Base-by-base conservation (phyloP, 352 stramenopile species). In the Globisporangium lucens region DNA sequence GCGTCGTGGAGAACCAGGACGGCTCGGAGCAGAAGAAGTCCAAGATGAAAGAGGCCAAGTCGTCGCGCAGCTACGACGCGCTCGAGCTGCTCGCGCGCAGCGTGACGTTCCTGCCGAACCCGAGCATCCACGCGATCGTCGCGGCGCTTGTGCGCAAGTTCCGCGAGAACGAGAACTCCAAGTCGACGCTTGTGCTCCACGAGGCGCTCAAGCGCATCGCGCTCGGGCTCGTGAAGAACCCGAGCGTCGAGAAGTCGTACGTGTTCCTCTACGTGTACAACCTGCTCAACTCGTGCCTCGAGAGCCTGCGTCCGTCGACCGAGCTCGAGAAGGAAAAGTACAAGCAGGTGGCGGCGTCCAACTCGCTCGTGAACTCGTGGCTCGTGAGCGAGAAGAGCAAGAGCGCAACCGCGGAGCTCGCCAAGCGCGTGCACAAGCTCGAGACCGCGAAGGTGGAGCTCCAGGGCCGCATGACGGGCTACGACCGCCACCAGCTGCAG, bases 21-120 rank as follows among this genome's bases (percentile, higher is more conserved):
- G 69, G 88, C 38, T 65, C 79, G 56, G 81, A 77, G 27, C 70
- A 67, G 52, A 65, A 77, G 63, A 94, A 96, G 68, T 96, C 89
- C 56, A 95, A 97, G 72, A 96, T 93, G 73, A 94, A 95, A 72
- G 90, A 97, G 58, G 86, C 90, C 33, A 89, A 87, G 58, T 80
- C 80, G 3, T 87, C 74, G 63, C 86, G 85, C 13, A 87, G 83
- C 52, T 77, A 82, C 41, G 88, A 96, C 59, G 89, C 87, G 2
- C 61, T 97, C 0, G 90, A 97, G 67, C 62, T 97, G 56, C 67
- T 97, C 20, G 79, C 83, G 35, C 83, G 85, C 38, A 93, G 78
- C 22, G 80, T 97, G 29, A 85, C 81, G n/a, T 97, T 97, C 69
- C 66, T 97, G 52, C 90, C 90, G 4, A 94, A 94, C 66, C 74